Conservation (phyloP, 1,284 basidiomycete species). For the Wallemia hederae region DNA sequence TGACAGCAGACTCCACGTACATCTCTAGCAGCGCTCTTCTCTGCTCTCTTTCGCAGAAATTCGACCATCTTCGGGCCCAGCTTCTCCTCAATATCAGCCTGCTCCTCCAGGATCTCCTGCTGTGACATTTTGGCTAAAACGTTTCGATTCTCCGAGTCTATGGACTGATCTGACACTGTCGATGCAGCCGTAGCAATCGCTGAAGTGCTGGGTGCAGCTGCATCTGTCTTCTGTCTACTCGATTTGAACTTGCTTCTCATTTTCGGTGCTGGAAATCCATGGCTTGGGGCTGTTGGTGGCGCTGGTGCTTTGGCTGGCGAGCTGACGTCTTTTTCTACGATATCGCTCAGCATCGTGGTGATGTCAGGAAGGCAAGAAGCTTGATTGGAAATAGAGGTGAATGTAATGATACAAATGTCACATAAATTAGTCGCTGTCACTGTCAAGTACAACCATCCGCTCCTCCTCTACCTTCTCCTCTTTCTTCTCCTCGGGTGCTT, state of each 20-base stretch:
- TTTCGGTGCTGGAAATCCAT: not conserved
- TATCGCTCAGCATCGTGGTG: not conserved
- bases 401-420: not conserved
- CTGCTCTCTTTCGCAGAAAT: not conserved
- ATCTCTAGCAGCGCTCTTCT: not conserved
- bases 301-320: not conserved
- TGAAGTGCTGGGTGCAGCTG: not conserved
- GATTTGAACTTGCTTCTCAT: not conserved
- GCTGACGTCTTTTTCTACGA: not conserved
- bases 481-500: not conserved
- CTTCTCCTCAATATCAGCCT: not conserved
- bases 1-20: too few relatives aligned
- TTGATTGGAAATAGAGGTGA: not conserved
- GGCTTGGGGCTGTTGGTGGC: not conserved
- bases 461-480: not conserved
- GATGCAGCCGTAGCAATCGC: not conserved
- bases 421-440: not conserved
- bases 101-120: not conserved
- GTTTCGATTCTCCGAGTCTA: not conserved
- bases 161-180: not conserved
- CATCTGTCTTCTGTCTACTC: not conserved
- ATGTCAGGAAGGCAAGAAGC: not conserved
- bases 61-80: not conserved
- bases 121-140: not conserved
- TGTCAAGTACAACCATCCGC: not conserved